phyloP scores from a whole-genome alignment of 1,139 yeast genomes.

The Pichia sp. region DNA sequence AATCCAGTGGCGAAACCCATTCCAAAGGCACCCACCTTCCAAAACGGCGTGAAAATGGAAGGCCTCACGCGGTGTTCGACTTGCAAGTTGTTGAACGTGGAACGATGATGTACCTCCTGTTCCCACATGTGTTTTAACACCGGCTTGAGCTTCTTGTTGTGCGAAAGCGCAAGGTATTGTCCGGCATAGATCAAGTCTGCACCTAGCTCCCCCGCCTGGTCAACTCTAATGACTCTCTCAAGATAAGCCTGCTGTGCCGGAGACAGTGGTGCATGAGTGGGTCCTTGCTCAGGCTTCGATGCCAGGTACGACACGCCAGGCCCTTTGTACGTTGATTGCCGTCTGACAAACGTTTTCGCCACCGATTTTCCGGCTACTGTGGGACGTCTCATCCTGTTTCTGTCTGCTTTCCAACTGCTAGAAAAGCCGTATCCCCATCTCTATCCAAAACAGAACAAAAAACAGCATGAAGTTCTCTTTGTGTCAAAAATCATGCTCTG shows the following conservation, averaged over 20 bases:
- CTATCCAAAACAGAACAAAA: background rate
- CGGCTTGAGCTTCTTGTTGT: constrained; percentile 64
- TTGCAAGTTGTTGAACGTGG: constrained; percentile 76
- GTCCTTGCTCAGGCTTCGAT: constrained; percentile 12
- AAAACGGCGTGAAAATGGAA: constrained; percentile 80
- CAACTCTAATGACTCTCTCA: constrained; percentile 79
- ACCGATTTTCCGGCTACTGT: background rate
- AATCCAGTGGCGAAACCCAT: constrained; percentile 86
- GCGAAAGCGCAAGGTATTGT: constrained; percentile 72
- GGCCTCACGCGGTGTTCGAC: constrained; percentile 81
- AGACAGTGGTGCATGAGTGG: constrained; percentile 27
- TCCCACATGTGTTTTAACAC: constrained; percentile 96
- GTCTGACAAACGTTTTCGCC: background rate
- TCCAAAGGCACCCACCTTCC: constrained; percentile 88
- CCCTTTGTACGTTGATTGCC: constrained; percentile 19
- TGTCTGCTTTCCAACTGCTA: no score
- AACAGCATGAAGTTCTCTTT: no score
- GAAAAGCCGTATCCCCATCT: background rate
- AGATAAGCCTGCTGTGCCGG: constrained; percentile 66
- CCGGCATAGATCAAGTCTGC: constrained; percentile 93
- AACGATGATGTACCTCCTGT: constrained; percentile 87
- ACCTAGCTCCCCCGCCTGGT: constrained; percentile 98
- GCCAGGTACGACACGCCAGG: constrained; percentile 14
- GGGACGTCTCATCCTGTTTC: background rate
- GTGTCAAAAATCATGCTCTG: no score